These are phyloP conservation scores for Penicillium mononematosum DNA, from an alignment of 495 filamentous ascomycete genomes.

Conservation along the genomic window DNA sequence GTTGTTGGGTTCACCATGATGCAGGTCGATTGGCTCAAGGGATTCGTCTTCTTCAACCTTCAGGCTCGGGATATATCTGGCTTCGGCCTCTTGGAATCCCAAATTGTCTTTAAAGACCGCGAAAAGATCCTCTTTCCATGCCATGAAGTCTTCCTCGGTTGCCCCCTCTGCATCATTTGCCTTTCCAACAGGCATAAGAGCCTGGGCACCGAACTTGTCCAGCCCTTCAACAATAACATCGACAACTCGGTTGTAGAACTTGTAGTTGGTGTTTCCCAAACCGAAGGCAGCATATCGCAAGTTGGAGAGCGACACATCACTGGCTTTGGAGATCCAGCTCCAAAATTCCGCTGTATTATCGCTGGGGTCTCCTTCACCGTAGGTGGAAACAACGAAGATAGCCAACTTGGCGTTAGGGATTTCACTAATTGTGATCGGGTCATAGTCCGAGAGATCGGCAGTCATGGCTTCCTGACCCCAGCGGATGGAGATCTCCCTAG, in stretches of 20 bases:
- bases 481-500: slow-evolving; percentile 41
- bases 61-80: slow-evolving; percentile 43
- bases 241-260: slow-evolving; percentile 50
- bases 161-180: slow-evolving; percentile 49
- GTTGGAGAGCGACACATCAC: slow-evolving; percentile 29
- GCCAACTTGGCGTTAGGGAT: slow-evolving; percentile 44
- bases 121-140: slow-evolving; percentile 49
- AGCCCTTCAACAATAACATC: slow-evolving; percentile 40
- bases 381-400: slow-evolving; percentile 54
- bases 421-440: slow-evolving; percentile 38
- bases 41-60: slow-evolving; percentile 39
- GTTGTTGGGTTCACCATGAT: slow-evolving; percentile 40
- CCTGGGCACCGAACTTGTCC: slow-evolving; percentile 37
- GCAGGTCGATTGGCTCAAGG: slow-evolving; percentile 38
- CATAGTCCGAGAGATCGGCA: slow-evolving; percentile 53
- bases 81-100: slow-evolving; percentile 38
- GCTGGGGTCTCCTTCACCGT: slow-evolving; percentile 55
- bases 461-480: slow-evolving; percentile 45
- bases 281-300: slow-evolving; percentile 47
- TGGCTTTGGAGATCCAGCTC: slow-evolving; percentile 40
- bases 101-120: slow-evolving; percentile 35
- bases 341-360: slow-evolving; percentile 51
- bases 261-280: slow-evolving; percentile 53
- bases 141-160: slow-evolving; percentile 52
- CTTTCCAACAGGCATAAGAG: slow-evolving; percentile 38